A percentile compares a stretch with the other conserved stretches of the same genome.
Evolutionary conservation across 768 basidiomycete genomes (phyloP).

Genomic region (Russula sp.): DNA sequence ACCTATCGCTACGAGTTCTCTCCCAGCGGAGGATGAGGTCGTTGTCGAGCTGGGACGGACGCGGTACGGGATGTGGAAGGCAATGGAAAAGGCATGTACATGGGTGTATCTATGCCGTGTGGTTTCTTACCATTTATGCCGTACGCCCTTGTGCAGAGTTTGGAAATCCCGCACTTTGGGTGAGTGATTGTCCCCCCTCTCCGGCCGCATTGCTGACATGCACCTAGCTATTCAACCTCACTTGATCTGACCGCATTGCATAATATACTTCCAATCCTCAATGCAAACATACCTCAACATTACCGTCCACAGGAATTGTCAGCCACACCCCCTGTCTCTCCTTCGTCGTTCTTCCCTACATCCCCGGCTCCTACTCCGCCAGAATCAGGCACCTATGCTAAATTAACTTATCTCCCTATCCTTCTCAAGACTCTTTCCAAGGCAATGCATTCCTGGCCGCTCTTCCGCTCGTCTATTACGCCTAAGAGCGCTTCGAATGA

Average conservation of each 20-base stretch:
- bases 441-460: conserved; percentile 79
- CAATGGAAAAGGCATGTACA: conserved; percentile 67
- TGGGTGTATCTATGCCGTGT: background rate
- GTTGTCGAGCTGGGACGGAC: conserved; percentile 72
- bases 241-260: conserved; percentile 71
- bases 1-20: conserved; percentile 13
- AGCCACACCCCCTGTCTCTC: conserved; percentile 34
- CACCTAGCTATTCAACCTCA: conserved; percentile 59
- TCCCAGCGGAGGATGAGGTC: conserved; percentile 37
- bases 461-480: conserved; percentile 73
- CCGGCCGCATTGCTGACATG: background rate
- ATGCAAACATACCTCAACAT: conserved; percentile 60
- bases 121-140: background rate
- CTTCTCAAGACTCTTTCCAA: conserved; percentile 76
- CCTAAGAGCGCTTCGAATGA: conserved; percentile 26
- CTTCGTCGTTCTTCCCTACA: conserved; percentile 35
- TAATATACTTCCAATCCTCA: conserved; percentile 55
- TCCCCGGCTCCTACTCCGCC: conserved; percentile 43
- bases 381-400: conserved; percentile 49
- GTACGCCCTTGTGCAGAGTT: conserved; percentile 44
- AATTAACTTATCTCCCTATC: conserved; percentile 76
- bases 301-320: conserved; percentile 40
- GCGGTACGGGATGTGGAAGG: conserved; percentile 82
- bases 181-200: conserved; percentile 29
- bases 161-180: conserved; percentile 85